phyloP scores from a whole-genome alignment of 176 grass and related monocot genomes.

The Ananas comosus region DNA sequence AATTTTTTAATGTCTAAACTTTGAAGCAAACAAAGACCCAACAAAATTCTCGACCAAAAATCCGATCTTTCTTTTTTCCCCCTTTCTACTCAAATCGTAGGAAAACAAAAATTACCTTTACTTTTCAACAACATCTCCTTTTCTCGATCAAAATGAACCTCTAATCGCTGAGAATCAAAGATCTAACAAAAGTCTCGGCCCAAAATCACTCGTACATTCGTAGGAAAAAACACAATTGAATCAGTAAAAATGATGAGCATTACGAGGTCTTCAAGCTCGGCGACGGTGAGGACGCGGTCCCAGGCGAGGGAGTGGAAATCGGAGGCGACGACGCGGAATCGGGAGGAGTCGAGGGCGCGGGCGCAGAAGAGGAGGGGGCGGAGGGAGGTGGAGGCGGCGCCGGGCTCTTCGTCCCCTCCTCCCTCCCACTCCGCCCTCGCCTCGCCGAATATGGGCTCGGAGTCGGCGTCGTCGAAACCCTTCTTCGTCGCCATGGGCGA shows the following conservation, averaged over 20 bases:
- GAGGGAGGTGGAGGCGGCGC: background rate
- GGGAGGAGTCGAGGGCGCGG: conserved; percentile 18
- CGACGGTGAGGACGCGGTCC: conserved; percentile 42
- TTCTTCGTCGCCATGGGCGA: conserved; percentile 33
- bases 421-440: conserved; percentile 23
- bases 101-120: background rate
- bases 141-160: no score
- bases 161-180: no score
- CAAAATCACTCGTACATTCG: no score
- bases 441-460: conserved; percentile 53
- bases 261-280: conserved; percentile 73
- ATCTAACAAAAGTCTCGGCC: no score
- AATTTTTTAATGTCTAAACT: no score
- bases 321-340: conserved; percentile 53
- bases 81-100: no score
- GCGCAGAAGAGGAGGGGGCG: conserved; percentile 41
- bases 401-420: background rate
- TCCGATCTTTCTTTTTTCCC: no score
- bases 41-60: no score
- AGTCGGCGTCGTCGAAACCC: conserved; percentile 22
- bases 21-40: no score
- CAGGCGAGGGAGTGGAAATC: conserved; percentile 61
- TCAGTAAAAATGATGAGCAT: background rate
- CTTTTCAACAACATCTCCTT: no score
- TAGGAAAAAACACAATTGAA: no score